Conservation (phyloP, 2,329 filamentous ascomycete species). For the Monilinia fructigena region DNA sequence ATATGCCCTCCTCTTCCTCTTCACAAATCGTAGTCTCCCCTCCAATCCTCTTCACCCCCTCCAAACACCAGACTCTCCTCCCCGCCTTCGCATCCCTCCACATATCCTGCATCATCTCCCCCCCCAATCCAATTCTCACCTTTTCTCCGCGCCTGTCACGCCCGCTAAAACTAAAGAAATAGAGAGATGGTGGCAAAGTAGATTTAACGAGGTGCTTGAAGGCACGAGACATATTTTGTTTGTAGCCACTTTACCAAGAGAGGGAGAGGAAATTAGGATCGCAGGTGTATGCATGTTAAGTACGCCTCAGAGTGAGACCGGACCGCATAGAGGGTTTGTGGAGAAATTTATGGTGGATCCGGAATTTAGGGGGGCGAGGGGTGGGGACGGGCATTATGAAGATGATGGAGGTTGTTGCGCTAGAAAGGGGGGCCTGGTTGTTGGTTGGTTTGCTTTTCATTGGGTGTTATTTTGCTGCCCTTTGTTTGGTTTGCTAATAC, state of each 20-base stretch:
- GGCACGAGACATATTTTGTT: background rate
- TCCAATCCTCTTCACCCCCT: background rate
- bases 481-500: too few species aligned
- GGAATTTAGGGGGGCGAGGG: slow-evolving; percentile 39
- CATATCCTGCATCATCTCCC: background rate
- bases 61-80: background rate
- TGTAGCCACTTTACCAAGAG: background rate
- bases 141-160: background rate
- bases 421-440: too few species aligned
- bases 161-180: background rate
- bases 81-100: background rate
- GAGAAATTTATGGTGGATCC: slow-evolving; percentile 59
- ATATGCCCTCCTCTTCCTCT: background rate
- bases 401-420: background rate
- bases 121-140: slow-evolving; percentile 1
- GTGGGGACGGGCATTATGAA: background rate
- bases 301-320: slow-evolving; percentile 55
- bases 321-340: slow-evolving; percentile 53
- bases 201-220: background rate
- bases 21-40: background rate
- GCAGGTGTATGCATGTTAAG: slow-evolving; percentile 21
- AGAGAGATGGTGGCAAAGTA: background rate
- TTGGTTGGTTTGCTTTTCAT: background rate
- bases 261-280: background rate
- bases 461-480: too few species aligned